Evolutionary conservation across 108 stramenopile genomes (phyloP).

Genomic region (Cyclotella distinguenda): DNA sequence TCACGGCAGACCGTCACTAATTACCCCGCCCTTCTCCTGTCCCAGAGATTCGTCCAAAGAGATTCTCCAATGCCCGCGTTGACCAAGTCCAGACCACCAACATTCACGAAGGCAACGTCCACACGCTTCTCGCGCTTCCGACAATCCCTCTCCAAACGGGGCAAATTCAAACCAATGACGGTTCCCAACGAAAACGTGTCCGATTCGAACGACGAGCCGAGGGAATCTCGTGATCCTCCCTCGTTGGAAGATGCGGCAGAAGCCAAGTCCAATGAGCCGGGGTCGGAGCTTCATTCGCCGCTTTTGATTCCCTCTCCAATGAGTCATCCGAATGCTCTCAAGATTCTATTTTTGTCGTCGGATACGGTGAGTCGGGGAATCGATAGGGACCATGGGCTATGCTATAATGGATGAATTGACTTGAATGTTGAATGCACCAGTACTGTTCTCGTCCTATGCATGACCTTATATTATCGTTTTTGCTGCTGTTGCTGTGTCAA

Average conservation of each 20-base stretch:
- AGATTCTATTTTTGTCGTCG: constrained; percentile 90
- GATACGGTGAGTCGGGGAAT: too few species aligned
- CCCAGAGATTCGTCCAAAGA: too few species aligned
- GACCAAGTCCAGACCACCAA: not conserved
- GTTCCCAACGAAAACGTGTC: not conserved
- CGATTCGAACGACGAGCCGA: not conserved
- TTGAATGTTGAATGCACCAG: too few species aligned
- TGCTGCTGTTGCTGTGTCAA: too few species aligned
- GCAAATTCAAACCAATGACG: too few species aligned
- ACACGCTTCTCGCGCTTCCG: not conserved
- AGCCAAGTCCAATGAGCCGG: not conserved
- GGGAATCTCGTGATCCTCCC: not conserved
- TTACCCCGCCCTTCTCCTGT: too few species aligned
- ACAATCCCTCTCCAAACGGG: not conserved
- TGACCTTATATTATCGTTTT: too few species aligned
- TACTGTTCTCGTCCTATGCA: too few species aligned
- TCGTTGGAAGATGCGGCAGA: not conserved
- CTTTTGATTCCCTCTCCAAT: constrained; percentile 8
- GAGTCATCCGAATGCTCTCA: constrained; percentile 45
- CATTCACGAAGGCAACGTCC: not conserved
- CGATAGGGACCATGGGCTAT: too few species aligned
- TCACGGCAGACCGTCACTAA: too few species aligned
- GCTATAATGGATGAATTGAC: too few species aligned
- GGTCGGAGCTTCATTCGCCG: not conserved
- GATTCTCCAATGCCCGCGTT: not conserved